These are phyloP conservation scores for Saturnispora gosingensis DNA, from an alignment of 805 yeast genomes.

Conservation along the genomic window DNA sequence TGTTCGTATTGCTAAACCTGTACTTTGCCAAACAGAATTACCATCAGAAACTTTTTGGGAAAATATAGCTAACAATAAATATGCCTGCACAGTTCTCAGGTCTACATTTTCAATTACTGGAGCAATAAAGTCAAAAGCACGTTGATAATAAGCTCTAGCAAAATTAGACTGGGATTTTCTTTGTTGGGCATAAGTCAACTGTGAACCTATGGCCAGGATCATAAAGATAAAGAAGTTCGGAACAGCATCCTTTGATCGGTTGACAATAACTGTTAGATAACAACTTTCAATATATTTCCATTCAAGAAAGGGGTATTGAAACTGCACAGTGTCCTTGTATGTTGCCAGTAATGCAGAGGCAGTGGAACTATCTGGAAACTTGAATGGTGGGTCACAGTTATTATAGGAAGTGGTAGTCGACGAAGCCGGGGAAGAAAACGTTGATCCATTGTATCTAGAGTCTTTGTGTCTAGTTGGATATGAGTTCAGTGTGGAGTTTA, in stretches of 20 bases:
- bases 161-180: conserved; percentile 9
- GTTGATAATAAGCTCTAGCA: conserved; percentile 24
- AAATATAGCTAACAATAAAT: conserved; percentile 24
- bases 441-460: not conserved
- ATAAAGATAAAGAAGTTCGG: conserved; percentile 24
- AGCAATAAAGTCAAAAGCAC: conserved; percentile 23
- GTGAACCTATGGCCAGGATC: conserved; percentile 27
- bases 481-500: conserved; percentile 20
- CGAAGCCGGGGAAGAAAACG: not conserved
- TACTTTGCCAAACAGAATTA: conserved; percentile 26
- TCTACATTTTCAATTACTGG: conserved; percentile 19
- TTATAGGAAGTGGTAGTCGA: not conserved
- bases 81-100: conserved; percentile 27
- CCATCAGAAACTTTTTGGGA: conserved; percentile 30
- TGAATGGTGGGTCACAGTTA: conserved; percentile 12
- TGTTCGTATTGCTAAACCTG: conserved; percentile 26
- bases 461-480: conserved; percentile 6
- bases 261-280: conserved; percentile 16
- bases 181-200: conserved; percentile 12
- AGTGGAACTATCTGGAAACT: conserved; percentile 15
- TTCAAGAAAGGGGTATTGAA: conserved; percentile 29
- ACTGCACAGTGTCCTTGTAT: conserved; percentile 26
- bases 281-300: conserved; percentile 20
- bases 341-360: conserved; percentile 16
- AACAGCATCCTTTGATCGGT: conserved; percentile 13